Percentiles rank a stretch among this genome's conserved stretches.
Conservation (phyloP, 306 rosid species). For the Abrus pulchellus region DNA sequence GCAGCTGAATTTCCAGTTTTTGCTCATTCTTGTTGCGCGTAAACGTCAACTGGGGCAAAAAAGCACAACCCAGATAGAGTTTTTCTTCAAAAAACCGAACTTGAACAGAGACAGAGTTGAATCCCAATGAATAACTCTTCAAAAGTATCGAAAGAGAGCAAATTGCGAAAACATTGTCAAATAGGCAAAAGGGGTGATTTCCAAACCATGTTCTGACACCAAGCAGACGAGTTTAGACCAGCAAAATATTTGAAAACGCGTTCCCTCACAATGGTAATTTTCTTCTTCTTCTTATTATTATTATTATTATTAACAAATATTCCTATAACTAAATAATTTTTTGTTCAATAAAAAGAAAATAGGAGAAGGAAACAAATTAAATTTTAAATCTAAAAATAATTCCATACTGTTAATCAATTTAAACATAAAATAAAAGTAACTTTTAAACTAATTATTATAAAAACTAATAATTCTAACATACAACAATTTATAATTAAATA, state of each 20-base stretch:
- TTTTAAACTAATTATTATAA: too few species aligned
- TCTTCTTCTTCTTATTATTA: too few species aligned
- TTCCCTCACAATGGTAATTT: slow-evolving; percentile 5
- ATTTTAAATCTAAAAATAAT: too few species aligned
- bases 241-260: slow-evolving; percentile 66
- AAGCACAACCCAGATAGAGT: slow-evolving; percentile 43
- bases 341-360: too few species aligned
- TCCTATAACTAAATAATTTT: too few species aligned
- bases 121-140: slow-evolving; percentile 18
- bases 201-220: slow-evolving; percentile 49
- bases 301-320: too few species aligned
- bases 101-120: slow-evolving; percentile 34
- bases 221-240: slow-evolving; percentile 47
- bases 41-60: slow-evolving; percentile 32
- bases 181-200: slow-evolving; percentile 21
- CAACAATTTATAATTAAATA: too few species aligned
- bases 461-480: too few species aligned
- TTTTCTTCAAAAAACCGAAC: slow-evolving; percentile 27
- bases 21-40: slow-evolving; percentile 48
- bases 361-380: too few species aligned
- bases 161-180: slow-evolving; percentile 7
- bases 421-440: too few species aligned
- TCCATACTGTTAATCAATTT: too few species aligned
- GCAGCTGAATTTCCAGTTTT: slow-evolving; percentile 53
- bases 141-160: slow-evolving; percentile 9